These are phyloP conservation scores for Stagonosporopsis rhizophila DNA, from an alignment of 2,329 filamentous ascomycete species.

Conservation along the genomic window DNA sequence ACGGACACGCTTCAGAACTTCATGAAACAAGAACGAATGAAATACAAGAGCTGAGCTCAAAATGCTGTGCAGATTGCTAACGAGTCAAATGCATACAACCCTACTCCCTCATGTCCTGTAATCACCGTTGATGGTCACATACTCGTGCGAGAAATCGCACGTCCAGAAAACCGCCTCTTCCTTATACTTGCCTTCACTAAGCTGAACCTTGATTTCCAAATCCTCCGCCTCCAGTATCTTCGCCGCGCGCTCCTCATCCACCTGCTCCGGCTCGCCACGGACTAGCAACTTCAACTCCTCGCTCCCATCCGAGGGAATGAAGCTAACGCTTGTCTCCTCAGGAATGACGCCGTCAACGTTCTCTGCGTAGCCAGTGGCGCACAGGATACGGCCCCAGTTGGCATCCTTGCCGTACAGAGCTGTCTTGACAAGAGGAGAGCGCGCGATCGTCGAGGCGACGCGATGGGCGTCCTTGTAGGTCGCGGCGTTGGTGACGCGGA, in stretches of 20 bases:
- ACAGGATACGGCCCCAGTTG: conserved; percentile 97
- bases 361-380: conserved; percentile 83
- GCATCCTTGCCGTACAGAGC: conserved; percentile 96
- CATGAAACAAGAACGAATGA: not conserved
- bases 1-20: not conserved
- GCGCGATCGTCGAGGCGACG: conserved; percentile 86
- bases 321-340: conserved; percentile 77
- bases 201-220: conserved; percentile 75
- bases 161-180: conserved; percentile 80
- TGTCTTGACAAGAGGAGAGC: conserved; percentile 94
- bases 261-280: conserved; percentile 78
- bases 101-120: conserved; percentile 59
- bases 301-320: conserved; percentile 78
- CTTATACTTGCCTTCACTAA: conserved; percentile 68
- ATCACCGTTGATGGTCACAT: conserved; percentile 73
- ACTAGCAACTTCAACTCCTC: conserved; percentile 78
- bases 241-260: conserved; percentile 77
- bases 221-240: conserved; percentile 79
- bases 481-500: conserved; percentile 78
- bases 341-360: conserved; percentile 71
- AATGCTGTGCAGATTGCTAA: not conserved
- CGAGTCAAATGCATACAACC: not conserved
- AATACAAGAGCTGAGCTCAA: not conserved
- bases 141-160: conserved; percentile 87
- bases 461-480: conserved; percentile 74